A percentile compares a stretch with the other conserved stretches of the same genome.
These are phyloP conservation scores for Dalechampia spathulata DNA, from an alignment of 441 rosid genomes.

Conservation along the genomic window DNA sequence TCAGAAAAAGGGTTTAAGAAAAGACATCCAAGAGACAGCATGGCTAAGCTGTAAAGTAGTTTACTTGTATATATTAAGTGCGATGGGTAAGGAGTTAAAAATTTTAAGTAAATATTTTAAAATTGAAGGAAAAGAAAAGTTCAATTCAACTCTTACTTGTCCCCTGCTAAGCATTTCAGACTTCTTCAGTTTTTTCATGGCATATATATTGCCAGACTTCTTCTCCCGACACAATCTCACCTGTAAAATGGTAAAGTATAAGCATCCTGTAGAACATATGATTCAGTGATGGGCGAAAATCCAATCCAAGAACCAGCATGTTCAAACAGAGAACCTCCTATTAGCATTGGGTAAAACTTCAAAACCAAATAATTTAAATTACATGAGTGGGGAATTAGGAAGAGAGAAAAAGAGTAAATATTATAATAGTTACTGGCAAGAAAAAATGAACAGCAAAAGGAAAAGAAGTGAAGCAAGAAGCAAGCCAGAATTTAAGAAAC, in stretches of 20 bases:
- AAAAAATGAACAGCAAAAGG: background rate
- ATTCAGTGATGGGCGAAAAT: background rate
- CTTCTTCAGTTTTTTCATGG: conserved; percentile 97
- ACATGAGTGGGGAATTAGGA: background rate
- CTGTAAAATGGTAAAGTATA: conserved; percentile 30
- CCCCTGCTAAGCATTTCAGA: conserved; percentile 98
- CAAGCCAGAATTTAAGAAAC: too few relatives aligned
- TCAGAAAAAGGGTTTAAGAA: too few relatives aligned
- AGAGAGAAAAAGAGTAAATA: background rate
- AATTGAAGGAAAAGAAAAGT: background rate
- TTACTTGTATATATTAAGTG: too few relatives aligned
- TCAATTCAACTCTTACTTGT: conserved; percentile 52
- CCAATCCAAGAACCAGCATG: conserved; percentile 1
- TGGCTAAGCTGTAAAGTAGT: too few relatives aligned
- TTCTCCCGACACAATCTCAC: conserved; percentile 86
- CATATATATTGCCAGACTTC: conserved; percentile 81
- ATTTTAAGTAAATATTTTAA: too few relatives aligned
- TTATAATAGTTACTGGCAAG: background rate
- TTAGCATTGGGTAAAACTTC: background rate
- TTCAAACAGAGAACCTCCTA: background rate
- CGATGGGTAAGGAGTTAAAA: too few relatives aligned
- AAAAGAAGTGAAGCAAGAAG: too few relatives aligned
- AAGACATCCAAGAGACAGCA: too few relatives aligned
- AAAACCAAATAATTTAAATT: too few relatives aligned
- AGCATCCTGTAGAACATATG: background rate